Base-by-base conservation (phyloP, 2,329 filamentous ascomycete species). In the Exophiala sp. region DNA sequence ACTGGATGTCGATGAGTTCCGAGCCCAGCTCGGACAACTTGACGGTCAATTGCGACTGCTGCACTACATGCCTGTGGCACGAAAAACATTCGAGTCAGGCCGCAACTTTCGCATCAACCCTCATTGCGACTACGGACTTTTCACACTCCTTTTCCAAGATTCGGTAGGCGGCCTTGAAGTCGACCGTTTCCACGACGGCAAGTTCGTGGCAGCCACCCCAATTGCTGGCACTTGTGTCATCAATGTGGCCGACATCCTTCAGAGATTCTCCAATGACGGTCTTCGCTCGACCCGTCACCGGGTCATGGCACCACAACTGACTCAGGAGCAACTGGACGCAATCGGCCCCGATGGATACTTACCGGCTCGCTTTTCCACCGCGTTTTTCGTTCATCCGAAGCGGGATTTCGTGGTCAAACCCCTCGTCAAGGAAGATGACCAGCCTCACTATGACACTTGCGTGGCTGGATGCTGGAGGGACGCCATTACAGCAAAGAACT, bases 201-300 rank as follows among this genome's bases (percentile, higher is more conserved):
- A 54, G 2, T 54, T 54, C 38, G 21, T 20, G 5, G 16, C 51
- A 65, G 46, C 65, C 62, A 63, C 42, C 7, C 65, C 66, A 1
- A 70, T 51, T 75, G 12, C 72, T 16, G 74, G 72, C 1, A 78
- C 76, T 0, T 60, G 78, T 2, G 75, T 79, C 0, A 75, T 80
- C 32, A 79, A 79, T 52, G 78, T 79, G 58, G 77, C 74, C 2
- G 76, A 75, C 43, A 78, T 77, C 48, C 68, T 80, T 66, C 75
- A 78, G 72, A 69, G 76, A 7, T 66, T 79, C 14, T 75, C 72
- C 33, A 79, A 80, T 62, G 73, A 78, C 58, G 69, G 65, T 14
- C 78, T 78, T 59, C 75, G 71, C 54, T 75, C 71, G 5, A 80
- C 76, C 0, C 75, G 80, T 14, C 79, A 81, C 62, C 67, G 78